Evolutionary conservation across 345 rosid species (phyloP), one percentile per base, ranked within the genome.

Genomic region (Aegle marmelos): DNA sequence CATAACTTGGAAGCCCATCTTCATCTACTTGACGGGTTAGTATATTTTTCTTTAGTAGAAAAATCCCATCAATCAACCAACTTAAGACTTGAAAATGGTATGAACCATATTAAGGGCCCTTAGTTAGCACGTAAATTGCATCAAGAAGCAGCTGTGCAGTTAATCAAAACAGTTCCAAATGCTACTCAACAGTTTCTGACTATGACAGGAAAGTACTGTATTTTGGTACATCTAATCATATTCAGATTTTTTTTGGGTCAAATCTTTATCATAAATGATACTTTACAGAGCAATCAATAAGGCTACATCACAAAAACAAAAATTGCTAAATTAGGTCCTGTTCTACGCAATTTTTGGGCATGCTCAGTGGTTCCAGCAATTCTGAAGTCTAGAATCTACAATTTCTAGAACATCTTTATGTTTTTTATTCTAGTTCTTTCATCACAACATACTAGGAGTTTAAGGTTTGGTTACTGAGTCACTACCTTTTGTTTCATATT

Each of bases 1-100:
- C 85, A 80, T 72, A 76, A 78, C 66, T 50, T 85, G 70, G 82
- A 85, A 62, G 78, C 76, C 22, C 81, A 58, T 41, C 68, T 82
- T n/a, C 83, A 80, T 70, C 53, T 85, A 6, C 11, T 80, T 13
- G 83, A 78, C 41, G 63, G 84, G 64, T 76, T 21, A 69, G 73
- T 76, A 37, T 37, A 2, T 60, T 59, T 57, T 45, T 71, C 30
- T 68, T 68, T 68, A 54, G 37, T 24, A 33, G 14, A 21, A 0
- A n/a, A 72, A 72, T 56, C 21, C 30, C 63, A 71, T 24, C 74
- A 56, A 3, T 21, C 27, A 50, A 50, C 73, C 27, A 28, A 53
- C 41, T 21, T 70, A 21, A 39, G 70, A 50, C 39, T 9, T 19
- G 39, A 45, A 58, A 58, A 65, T 33, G 25, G 24, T 45, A 48